Evolutionary conservation across 2,329 filamentous ascomycete genomes (phyloP).

Genomic region (Aureobasidium melanogenum): DNA sequence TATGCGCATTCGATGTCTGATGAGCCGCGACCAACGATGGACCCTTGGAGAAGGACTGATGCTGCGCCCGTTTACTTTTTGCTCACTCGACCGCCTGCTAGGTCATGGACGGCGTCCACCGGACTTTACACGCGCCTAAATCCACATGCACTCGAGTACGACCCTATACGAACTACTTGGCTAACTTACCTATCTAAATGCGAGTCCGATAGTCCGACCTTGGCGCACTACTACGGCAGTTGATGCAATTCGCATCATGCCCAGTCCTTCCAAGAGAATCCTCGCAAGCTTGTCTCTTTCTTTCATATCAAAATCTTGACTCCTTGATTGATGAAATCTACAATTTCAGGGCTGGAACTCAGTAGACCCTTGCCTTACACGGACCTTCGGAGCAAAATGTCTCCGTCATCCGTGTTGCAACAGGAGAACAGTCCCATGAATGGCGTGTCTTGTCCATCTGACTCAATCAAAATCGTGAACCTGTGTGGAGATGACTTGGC

Average conservation of each 20-base stretch:
- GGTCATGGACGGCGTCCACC: neutral
- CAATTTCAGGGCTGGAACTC: neutral
- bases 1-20: neutral
- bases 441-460: neutral
- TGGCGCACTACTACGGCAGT: neutral
- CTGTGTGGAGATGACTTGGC: too few species aligned
- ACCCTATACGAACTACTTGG: neutral
- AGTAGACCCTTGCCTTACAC: neutral
- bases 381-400: neutral
- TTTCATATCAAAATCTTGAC: neutral
- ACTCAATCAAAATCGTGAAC: too few species aligned
- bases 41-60: neutral
- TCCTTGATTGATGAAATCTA: neutral
- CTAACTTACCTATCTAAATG: neutral
- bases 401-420: neutral
- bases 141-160: neutral
- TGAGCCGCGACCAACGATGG: neutral
- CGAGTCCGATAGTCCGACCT: neutral
- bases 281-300: neutral
- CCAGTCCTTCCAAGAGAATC: neutral
- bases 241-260: neutral
- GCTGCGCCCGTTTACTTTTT: conserved; percentile 6
- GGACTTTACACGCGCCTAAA: neutral
- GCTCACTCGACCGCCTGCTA: neutral
- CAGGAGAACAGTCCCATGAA: neutral